Conservation (phyloP, 192 early-diverging fungal genomes). For the Backusella liffmaniae region DNA sequence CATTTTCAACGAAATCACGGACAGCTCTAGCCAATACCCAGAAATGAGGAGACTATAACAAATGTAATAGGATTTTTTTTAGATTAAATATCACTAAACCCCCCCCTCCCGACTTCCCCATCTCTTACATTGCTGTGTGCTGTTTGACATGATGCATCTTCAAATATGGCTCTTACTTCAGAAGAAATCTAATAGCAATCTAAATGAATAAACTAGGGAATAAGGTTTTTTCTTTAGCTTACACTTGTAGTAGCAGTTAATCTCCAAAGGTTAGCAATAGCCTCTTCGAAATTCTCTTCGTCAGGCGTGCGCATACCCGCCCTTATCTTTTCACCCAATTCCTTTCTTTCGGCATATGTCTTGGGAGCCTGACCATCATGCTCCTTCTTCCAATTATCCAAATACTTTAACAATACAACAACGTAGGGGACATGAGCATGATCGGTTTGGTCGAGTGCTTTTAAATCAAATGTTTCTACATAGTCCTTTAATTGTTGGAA, state of each 20-base stretch:
- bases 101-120: background rate
- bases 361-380: conserved; percentile 64
- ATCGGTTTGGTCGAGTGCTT: conserved; percentile 60
- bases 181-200: conserved; percentile 41
- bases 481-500: conserved; percentile 69
- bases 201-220: background rate
- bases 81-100: background rate
- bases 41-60: conserved; percentile 62
- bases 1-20: conserved; percentile 73
- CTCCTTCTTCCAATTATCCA: conserved; percentile 70
- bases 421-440: conserved; percentile 85
- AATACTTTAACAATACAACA: conserved; percentile 74
- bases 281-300: conserved; percentile 92
- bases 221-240: background rate
- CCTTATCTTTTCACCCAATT: conserved; percentile 63
- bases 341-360: conserved; percentile 58
- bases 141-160: conserved; percentile 50
- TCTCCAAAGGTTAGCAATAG: conserved; percentile 60
- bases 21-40: conserved; percentile 86
- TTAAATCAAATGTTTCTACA: conserved; percentile 67
- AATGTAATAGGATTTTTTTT: background rate
- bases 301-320: conserved; percentile 57
- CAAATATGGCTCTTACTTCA: conserved; percentile 51
- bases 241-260: conserved; percentile 10
- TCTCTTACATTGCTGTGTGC: conserved; percentile 35